Evolutionary conservation across 2,329 filamentous ascomycete species (phyloP).

Genomic region (Penicillium sumatraense): DNA sequence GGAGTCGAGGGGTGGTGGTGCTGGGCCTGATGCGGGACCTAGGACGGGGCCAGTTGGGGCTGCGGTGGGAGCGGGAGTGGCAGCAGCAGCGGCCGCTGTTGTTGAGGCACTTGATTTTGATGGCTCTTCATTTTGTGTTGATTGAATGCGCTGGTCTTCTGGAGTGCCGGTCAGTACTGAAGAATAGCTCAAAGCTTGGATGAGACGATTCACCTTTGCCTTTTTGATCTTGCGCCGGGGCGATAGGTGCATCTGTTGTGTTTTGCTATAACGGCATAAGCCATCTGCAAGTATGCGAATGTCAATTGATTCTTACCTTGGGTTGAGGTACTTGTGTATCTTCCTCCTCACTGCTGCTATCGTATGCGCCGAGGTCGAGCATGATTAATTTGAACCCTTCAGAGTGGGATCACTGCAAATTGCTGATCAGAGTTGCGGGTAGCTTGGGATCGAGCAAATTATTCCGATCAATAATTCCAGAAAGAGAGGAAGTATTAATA

Average conservation of each 20-base stretch:
- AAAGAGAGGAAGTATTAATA: no score
- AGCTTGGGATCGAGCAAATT: no score
- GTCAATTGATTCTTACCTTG: constrained; percentile 27
- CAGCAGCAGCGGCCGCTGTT: no score
- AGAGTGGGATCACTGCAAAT: no score
- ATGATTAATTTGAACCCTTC: no score
- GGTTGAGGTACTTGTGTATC: constrained; percentile 18
- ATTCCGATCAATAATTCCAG: no score
- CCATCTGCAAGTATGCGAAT: neutral
- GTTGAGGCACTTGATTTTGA: no score
- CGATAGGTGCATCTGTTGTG: constrained; percentile 1
- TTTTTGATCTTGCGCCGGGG: constrained; percentile 2
- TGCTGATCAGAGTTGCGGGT: no score
- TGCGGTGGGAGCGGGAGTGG: no score
- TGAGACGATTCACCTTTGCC: constrained; percentile 9
- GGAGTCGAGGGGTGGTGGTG: constrained; percentile 34
- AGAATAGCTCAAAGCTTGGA: neutral
- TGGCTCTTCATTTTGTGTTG: no score
- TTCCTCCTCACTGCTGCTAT: constrained; percentile 53
- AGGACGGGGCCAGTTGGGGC: constrained; percentile 37
- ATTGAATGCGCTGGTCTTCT: constrained; percentile 11
- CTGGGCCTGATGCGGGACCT: constrained; percentile 45
- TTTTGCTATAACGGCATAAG: constrained; percentile 10
- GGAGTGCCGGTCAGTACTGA: neutral
- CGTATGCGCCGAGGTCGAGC: constrained; percentile 49